Base-by-base conservation (phyloP, 164 flowering plant genomes). In the Nymphaea thermarum region DNA sequence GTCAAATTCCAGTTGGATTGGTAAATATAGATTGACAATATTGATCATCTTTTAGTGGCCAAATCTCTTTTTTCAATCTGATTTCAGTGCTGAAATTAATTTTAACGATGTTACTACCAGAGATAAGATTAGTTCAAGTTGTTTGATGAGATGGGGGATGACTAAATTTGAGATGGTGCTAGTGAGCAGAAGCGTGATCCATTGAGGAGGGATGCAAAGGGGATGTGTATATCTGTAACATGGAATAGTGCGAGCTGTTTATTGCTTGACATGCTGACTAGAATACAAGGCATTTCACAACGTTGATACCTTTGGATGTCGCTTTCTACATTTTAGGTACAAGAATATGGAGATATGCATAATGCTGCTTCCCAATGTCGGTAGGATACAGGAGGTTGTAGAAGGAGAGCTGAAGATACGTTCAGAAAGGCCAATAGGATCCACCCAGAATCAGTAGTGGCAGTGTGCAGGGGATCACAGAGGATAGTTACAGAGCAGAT, bases 361-460 rank as follows among this genome's bases (percentile, higher is more conserved):
- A 47, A 91, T 95, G 44, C 92, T 86, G 42, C 76, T 91, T 25
- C 97, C 98, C 0, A 86, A 85, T 42, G 95, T 81, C 43, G 71
- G 78, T 0, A 53, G 78, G 45, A 71, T 85, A 60, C 76, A 75
- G 69, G 89, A 86, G 43, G 57, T 80, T 0, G 85, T 96, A 0
- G 98, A 96, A 4, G 95, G 95, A 64, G 43, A 78, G 45, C 53
- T 88, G 60, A 75, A 77, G 1, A 91, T 82, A n/a, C 91, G 97
- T 97, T 97, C 98, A 0, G 77, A 80, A 72, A 88, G 98, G 68
- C 64, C 89, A 68, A 86, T 76, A 3, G 73, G 87, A 18, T 69
- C 98, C 98, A 44, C 97, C 98, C 8, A 86, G 98, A 73, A 81
- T 94, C 62, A 62, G 67, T n/a, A 79, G 83, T 15, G 87, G 92